phyloP scores from a whole-genome alignment of 306 rosid genomes.

The Abrus pulchellus region DNA sequence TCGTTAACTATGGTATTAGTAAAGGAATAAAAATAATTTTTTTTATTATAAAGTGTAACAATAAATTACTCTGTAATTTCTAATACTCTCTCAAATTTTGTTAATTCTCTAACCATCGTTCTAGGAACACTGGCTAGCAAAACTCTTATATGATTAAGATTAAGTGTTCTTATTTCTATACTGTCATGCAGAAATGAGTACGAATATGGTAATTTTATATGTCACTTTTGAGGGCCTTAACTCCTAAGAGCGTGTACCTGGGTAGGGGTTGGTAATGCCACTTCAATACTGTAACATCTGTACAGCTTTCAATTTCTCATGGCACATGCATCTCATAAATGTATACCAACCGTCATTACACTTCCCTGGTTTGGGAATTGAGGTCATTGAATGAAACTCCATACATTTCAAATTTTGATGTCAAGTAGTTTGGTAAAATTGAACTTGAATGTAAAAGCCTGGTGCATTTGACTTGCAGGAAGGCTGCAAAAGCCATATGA shows the following conservation, averaged over 20 bases:
- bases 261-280: slow-evolving; percentile 43
- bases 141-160: no score
- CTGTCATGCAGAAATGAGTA: background rate
- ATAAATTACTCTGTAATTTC: no score
- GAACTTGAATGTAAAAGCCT: slow-evolving; percentile 21
- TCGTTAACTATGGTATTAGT: no score
- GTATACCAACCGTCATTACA: slow-evolving; percentile 47
- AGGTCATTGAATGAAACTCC: slow-evolving; percentile 48
- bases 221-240: slow-evolving; percentile 41
- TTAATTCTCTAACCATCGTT: background rate
- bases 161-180: no score
- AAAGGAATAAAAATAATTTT: no score
- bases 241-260: slow-evolving; percentile 32
- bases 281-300: slow-evolving; percentile 51
- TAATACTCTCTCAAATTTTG: no score
- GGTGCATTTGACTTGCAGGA: slow-evolving; percentile 19
- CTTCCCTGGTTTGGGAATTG: slow-evolving; percentile 42
- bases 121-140: no score
- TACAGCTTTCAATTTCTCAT: slow-evolving; percentile 55
- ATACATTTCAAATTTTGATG: slow-evolving; percentile 49
- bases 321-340: slow-evolving; percentile 84
- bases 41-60: no score
- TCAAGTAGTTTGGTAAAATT: slow-evolving; percentile 46
- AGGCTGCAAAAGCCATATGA: slow-evolving; percentile 9
- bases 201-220: slow-evolving; percentile 36